A percentile compares a stretch with the other conserved stretches of the same genome.
Evolutionary conservation across 148 eudicot genomes (phyloP).

Genomic region (Persicaria maculosa): DNA sequence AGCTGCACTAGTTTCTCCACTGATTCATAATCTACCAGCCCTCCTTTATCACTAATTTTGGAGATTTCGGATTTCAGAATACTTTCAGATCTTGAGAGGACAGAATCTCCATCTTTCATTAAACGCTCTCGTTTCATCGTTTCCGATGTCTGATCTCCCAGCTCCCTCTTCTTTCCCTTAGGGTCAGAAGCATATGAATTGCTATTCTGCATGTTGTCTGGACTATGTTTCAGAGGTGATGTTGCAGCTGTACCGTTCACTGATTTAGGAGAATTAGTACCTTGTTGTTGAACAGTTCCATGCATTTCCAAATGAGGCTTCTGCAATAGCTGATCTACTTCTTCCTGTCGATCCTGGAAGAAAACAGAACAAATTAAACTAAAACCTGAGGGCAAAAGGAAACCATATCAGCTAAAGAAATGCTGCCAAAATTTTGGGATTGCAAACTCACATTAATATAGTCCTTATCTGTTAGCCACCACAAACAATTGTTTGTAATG

Average conservation of each 20-base stretch:
- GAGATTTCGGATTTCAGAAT: slow-evolving; percentile 57
- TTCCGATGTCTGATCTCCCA: slow-evolving; percentile 51
- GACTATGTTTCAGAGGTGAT: slow-evolving; percentile 48
- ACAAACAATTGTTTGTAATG: slow-evolving; percentile 60
- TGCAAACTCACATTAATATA: slow-evolving; percentile 49
- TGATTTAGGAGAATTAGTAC: slow-evolving; percentile 70
- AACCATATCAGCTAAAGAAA: background rate
- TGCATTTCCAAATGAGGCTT: slow-evolving; percentile 69
- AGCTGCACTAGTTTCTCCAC: slow-evolving; percentile 81
- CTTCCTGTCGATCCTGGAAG: slow-evolving; percentile 79
- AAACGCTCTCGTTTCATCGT: slow-evolving; percentile 63
- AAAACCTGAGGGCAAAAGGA: background rate
- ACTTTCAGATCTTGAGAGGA: slow-evolving; percentile 36
- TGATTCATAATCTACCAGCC: slow-evolving; percentile 58
- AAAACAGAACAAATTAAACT: background rate
- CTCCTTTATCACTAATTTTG: slow-evolving; percentile 63
- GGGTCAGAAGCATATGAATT: slow-evolving; percentile 42
- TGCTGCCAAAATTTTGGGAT: background rate
- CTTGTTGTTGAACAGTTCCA: slow-evolving; percentile 54
- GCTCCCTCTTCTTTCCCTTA: slow-evolving; percentile 81
- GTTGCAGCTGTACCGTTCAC: slow-evolving; percentile 44
- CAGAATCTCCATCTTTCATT: slow-evolving; percentile 43
- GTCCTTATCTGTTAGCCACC: slow-evolving; percentile 88
- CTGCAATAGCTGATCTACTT: slow-evolving; percentile 67
- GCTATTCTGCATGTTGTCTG: slow-evolving; percentile 62